Evolutionary conservation across 345 rosid species (phyloP).

Genomic region (Euphorbia tirucalli): DNA sequence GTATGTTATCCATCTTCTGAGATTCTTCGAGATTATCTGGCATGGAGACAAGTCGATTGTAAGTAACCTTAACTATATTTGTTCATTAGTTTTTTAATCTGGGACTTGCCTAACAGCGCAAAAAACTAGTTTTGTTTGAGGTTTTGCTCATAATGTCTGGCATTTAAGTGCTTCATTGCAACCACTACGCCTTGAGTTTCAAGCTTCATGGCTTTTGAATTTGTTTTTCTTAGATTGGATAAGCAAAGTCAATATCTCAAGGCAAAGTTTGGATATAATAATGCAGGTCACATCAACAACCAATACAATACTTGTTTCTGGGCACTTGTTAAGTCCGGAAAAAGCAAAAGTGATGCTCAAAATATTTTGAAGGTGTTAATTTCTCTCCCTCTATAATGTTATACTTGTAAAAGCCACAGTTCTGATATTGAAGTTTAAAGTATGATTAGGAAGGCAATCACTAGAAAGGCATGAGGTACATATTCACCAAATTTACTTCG

Average conservation of each 20-base stretch:
- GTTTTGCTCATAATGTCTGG: neutral
- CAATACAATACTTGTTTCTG: constrained; percentile 95
- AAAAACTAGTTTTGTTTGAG: neutral
- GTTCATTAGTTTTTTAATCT: neutral
- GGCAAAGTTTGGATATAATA: neutral
- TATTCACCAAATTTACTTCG: neutral
- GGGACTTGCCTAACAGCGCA: no score
- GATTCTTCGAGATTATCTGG: constrained; percentile 75
- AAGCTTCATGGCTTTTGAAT: constrained; percentile 1
- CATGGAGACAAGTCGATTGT: constrained; percentile 99
- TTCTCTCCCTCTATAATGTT: neutral
- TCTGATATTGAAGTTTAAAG: neutral
- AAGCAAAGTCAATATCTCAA: neutral
- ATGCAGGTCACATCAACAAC: constrained; percentile 89
- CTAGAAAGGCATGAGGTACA: neutral
- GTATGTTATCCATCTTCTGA: constrained; percentile 78
- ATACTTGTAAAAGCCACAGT: neutral
- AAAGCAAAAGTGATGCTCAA: constrained; percentile 74
- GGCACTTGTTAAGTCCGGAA: constrained; percentile 86
- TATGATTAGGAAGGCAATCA: neutral
- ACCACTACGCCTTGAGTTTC: neutral
- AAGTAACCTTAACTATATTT: constrained; percentile 33
- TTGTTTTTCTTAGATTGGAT: neutral
- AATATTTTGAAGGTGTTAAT: constrained; percentile 56
- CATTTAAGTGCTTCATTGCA: neutral